Percentiles rank a stretch among this genome's conserved stretches.
phyloP scores from a whole-genome alignment of 1,284 basidiomycete species.

The Golubevia sp. region DNA sequence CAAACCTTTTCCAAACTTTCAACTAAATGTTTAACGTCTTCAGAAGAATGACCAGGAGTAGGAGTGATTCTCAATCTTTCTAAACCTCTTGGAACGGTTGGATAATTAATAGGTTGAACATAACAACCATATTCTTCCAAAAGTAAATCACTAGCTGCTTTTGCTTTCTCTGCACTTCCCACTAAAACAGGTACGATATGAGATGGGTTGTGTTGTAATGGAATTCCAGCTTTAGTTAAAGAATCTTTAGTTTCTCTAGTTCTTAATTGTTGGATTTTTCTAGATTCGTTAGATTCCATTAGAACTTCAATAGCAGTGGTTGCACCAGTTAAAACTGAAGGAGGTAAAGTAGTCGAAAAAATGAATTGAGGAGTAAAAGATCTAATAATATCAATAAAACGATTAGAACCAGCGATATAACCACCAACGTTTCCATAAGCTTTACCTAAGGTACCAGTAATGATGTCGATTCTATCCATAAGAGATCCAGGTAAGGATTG shows the following conservation, averaged over 20 bases:
- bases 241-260: slow-evolving; percentile 58
- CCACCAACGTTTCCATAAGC: slow-evolving; percentile 60
- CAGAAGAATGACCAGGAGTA: slow-evolving; percentile 52
- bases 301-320: slow-evolving; percentile 54
- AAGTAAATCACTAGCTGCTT: slow-evolving; percentile 55
- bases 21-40: slow-evolving; percentile 52
- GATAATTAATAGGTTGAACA: slow-evolving; percentile 62
- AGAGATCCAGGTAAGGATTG: slow-evolving; percentile 26
- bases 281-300: slow-evolving; percentile 54
- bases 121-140: slow-evolving; percentile 56
- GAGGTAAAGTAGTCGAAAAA: slow-evolving; percentile 59
- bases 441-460: slow-evolving; percentile 61
- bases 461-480: slow-evolving; percentile 61
- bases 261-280: slow-evolving; percentile 54
- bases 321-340: slow-evolving; percentile 53
- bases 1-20: slow-evolving; percentile 51
- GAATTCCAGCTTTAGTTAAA: slow-evolving; percentile 50
- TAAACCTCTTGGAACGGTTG: slow-evolving; percentile 49
- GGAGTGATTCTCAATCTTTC: slow-evolving; percentile 58
- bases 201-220: slow-evolving; percentile 58
- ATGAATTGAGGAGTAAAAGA: slow-evolving; percentile 62
- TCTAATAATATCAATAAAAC: slow-evolving; percentile 58
- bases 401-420: slow-evolving; percentile 60
- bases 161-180: slow-evolving; percentile 57
- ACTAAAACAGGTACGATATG: slow-evolving; percentile 62